Conservation (phyloP, 768 basidiomycete genomes). For the Basidioascus undulatus region DNA sequence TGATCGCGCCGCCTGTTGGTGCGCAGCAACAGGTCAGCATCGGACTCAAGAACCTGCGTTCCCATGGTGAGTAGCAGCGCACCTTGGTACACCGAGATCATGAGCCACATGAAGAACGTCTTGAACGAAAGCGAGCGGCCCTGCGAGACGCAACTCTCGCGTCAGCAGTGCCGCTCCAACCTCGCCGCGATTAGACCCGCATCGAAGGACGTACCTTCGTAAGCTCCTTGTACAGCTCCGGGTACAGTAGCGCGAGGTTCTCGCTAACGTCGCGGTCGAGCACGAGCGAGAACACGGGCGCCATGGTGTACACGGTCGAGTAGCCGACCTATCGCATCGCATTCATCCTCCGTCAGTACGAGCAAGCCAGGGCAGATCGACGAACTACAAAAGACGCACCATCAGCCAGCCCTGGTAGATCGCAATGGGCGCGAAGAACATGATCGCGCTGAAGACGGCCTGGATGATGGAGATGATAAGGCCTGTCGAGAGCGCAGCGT, state of each 20-base stretch:
- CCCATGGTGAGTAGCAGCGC: constrained; percentile 1
- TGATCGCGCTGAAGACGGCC: constrained; percentile 58
- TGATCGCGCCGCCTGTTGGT: constrained; percentile 86
- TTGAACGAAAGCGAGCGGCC: constrained; percentile 86
- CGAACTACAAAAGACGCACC: constrained; percentile 22
- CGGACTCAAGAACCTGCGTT: background rate
- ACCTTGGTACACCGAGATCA: constrained; percentile 97
- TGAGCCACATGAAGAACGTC: constrained; percentile 94
- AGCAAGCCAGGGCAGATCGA: background rate
- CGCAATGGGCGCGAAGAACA: constrained; percentile 79
- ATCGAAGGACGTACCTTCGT: constrained; percentile 44
- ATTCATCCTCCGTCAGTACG: no score
- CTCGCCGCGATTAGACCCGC: no score
- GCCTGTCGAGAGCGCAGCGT: constrained; percentile 5
- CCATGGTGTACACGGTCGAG: constrained; percentile 92
- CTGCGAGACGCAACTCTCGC: constrained; percentile 22
- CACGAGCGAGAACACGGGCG: constrained; percentile 90
- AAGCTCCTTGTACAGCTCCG: constrained; percentile 90
- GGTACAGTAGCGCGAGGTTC: constrained; percentile 80
- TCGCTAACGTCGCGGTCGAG: constrained; percentile 88
- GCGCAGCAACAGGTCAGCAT: background rate
- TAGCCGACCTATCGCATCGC: constrained; percentile 21
- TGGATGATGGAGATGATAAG: constrained; percentile 96
- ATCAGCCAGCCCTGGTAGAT: constrained; percentile 95
- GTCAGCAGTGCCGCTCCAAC: constrained; percentile 1